phyloP scores from a whole-genome alignment of 2,329 filamentous ascomycete species.

The Rosellinia necatrix region DNA sequence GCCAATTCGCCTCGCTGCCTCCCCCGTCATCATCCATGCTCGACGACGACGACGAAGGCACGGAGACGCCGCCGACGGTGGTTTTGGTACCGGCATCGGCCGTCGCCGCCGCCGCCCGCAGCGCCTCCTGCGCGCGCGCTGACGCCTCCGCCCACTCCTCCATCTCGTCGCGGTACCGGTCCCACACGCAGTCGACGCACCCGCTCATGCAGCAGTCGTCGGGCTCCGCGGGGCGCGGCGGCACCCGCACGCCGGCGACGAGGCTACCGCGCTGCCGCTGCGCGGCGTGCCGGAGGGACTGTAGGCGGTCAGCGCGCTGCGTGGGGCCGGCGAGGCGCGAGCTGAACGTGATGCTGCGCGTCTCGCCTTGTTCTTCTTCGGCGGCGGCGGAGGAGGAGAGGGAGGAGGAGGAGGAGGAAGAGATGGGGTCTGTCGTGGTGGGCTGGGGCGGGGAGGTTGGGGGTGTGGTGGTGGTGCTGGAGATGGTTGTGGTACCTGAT shows the following conservation, averaged over 20 bases:
- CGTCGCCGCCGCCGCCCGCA: slow-evolving; percentile 35
- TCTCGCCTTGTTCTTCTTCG: slow-evolving; percentile 59
- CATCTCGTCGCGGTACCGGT: slow-evolving; percentile 86
- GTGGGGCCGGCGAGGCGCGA: slow-evolving; percentile 75
- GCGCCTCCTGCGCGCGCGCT: slow-evolving; percentile 61
- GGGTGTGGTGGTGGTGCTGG: slow-evolving; percentile 26
- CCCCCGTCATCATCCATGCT: slow-evolving; percentile 84
- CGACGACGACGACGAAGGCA: too few species aligned
- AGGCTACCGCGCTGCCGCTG: slow-evolving; percentile 63
- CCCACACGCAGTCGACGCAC: slow-evolving; percentile 97
- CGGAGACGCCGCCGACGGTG: too few species aligned
- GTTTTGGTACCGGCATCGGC: too few species aligned
- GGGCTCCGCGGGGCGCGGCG: slow-evolving; percentile 83
- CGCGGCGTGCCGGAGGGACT: slow-evolving; percentile 60
- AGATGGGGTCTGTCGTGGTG: background rate
- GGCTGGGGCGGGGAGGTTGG: background rate
- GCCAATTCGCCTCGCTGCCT: slow-evolving; percentile 73
- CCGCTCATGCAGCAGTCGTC: slow-evolving; percentile 99
- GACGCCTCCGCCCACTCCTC: slow-evolving; percentile 80
- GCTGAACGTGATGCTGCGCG: slow-evolving; percentile 80
- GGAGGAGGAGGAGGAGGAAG: slow-evolving; percentile 29
- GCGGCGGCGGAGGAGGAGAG: slow-evolving; percentile 49
- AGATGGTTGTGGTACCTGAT: slow-evolving; percentile 27
- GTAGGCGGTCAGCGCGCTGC: slow-evolving; percentile 66
- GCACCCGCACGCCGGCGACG: slow-evolving; percentile 80